Percentiles rank a stretch among this genome's conserved stretches.
Conservation (phyloP, 2,329 filamentous ascomycete species). For the Emmonsiellopsis sp. region DNA sequence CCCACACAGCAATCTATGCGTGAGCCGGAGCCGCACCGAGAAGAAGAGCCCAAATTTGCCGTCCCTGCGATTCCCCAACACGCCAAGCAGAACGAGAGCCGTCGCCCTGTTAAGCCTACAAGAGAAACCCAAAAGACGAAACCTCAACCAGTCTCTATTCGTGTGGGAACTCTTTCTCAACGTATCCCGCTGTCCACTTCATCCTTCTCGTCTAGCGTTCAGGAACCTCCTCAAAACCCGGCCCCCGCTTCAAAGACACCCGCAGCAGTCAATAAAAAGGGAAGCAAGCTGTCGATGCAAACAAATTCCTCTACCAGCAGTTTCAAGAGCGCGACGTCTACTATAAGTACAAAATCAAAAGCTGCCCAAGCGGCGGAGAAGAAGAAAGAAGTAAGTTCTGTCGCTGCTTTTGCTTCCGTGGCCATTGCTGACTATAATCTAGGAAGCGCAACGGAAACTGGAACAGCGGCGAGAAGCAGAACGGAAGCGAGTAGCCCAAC, state of each 20-base stretch:
- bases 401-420: conserved; percentile 2
- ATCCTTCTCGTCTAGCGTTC: conserved; percentile 46
- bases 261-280: conserved; percentile 50
- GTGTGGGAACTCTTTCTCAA: conserved; percentile 40
- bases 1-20: conserved; percentile 20
- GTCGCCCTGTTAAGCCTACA: conserved; percentile 36
- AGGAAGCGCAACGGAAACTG: conserved; percentile 66
- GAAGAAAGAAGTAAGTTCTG: conserved; percentile 57
- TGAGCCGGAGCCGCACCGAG: conserved; percentile 22
- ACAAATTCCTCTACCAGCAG: conserved; percentile 44
- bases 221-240: conserved; percentile 24
- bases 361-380: conserved; percentile 67
- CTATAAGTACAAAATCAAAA: conserved; percentile 56
- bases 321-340: conserved; percentile 57
- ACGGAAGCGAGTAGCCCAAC: conserved; percentile 57
- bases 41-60: conserved; percentile 20
- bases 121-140: conserved; percentile 38
- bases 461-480: conserved; percentile 76
- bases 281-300: conserved; percentile 58
- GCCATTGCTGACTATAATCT: background rate
- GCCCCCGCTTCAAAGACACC: conserved; percentile 31
- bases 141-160: conserved; percentile 40
- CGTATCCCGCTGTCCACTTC: conserved; percentile 41
- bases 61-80: conserved; percentile 17
- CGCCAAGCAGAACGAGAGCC: conserved; percentile 26